phyloP scores from a whole-genome alignment of 2,329 filamentous ascomycete species.

The Endoconidiophora polonica region DNA sequence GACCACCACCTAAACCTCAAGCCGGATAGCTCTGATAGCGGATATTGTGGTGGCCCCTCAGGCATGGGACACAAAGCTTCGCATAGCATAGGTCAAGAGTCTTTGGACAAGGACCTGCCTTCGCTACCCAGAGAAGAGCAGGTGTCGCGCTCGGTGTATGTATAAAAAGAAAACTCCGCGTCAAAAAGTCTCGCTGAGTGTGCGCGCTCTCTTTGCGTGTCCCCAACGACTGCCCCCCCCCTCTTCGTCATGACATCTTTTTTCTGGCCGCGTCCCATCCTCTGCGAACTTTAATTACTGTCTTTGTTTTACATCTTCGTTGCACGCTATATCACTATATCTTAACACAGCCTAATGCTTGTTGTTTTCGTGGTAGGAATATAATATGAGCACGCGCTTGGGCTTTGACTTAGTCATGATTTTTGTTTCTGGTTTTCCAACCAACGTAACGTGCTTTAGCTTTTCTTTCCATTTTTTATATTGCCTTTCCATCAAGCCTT shows the following conservation, averaged over 20 bases:
- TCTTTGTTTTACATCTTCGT: too few relatives aligned
- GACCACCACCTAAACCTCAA: constrained; percentile 24
- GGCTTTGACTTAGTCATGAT: too few relatives aligned
- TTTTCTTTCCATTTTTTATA: too few relatives aligned
- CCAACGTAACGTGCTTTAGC: too few relatives aligned
- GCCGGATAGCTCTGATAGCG: constrained; percentile 31
- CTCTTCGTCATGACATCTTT: not conserved
- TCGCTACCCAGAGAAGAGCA: constrained; percentile 29
- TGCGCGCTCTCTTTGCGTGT: constrained; percentile 9
- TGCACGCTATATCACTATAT: too few relatives aligned
- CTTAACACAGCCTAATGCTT: too few relatives aligned
- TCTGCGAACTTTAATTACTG: too few relatives aligned
- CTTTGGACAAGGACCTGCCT: constrained; percentile 43
- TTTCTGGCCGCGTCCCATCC: too few relatives aligned
- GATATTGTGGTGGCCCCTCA: constrained; percentile 23
- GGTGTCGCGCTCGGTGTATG: constrained; percentile 8
- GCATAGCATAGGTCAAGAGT: constrained; percentile 25
- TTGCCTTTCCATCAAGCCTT: too few relatives aligned
- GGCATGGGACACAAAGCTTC: not conserved
- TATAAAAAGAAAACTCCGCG: constrained; percentile 1
- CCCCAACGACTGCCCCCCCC: not conserved
- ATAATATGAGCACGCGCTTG: too few relatives aligned
- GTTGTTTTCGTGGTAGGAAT: too few relatives aligned
- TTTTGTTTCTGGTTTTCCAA: too few relatives aligned
- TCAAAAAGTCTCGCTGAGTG: not conserved